A percentile compares a stretch with the other conserved stretches of the same genome.
Evolutionary conservation across 2,329 filamentous ascomycete species (phyloP).

Genomic region (Verticillium isaacii): DNA sequence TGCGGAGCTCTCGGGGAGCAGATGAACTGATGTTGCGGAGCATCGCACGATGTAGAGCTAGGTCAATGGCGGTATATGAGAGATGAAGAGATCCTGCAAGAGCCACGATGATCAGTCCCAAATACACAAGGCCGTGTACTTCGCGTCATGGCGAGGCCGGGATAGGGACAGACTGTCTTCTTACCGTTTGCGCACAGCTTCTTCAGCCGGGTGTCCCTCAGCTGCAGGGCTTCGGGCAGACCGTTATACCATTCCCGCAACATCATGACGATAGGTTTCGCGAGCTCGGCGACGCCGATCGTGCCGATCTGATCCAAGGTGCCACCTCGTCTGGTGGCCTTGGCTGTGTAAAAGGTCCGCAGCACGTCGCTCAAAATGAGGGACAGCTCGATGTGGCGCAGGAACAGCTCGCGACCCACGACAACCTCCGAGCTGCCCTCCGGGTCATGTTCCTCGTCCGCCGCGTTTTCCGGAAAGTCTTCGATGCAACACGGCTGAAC

Average conservation of each 20-base stretch:
- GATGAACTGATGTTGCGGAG: conserved; percentile 34
- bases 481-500: conserved; percentile 30
- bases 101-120: neutral
- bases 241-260: conserved; percentile 38
- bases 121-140: conserved; percentile 15
- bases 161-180: neutral
- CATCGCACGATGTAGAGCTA: conserved; percentile 45
- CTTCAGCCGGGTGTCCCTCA: conserved; percentile 34
- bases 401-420: conserved; percentile 42
- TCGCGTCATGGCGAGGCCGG: conserved; percentile 15
- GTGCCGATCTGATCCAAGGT: conserved; percentile 25
- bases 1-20: conserved; percentile 22
- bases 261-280: conserved; percentile 26
- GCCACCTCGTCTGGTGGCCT: conserved; percentile 22
- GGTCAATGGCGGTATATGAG: conserved; percentile 46
- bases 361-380: conserved; percentile 47
- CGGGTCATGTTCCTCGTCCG: conserved; percentile 27
- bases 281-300: conserved; percentile 25
- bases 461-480: conserved; percentile 33
- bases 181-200: conserved; percentile 31
- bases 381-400: conserved; percentile 44
- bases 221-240: conserved; percentile 39
- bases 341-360: conserved; percentile 39
- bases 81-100: conserved; percentile 38
- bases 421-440: conserved; percentile 37